Percentiles rank a stretch among this genome's conserved stretches.
phyloP scores from a whole-genome alignment of 2,329 filamentous ascomycete genomes.

The Nemania abortiva region DNA sequence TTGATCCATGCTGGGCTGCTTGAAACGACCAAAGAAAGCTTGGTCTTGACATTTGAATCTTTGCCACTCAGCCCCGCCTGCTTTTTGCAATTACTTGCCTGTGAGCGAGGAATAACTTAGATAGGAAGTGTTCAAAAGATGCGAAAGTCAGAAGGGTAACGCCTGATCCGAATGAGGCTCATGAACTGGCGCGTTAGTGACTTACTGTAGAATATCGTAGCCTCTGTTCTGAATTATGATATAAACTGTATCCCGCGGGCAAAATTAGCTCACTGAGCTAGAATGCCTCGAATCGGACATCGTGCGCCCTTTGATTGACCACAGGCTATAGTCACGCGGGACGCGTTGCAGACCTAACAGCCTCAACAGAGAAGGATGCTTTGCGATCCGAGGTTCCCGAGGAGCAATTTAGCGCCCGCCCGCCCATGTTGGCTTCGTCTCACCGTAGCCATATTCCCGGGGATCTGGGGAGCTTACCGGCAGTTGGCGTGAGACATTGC shows the following conservation, averaged over 20 bases:
- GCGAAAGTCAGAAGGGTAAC: background rate
- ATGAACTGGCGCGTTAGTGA: background rate
- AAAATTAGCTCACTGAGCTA: background rate
- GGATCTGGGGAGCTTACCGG: conserved; percentile 38
- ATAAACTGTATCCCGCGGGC: background rate
- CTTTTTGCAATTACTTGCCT: background rate
- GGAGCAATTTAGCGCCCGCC: conserved; percentile 23
- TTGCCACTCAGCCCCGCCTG: background rate
- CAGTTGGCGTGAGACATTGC: conserved; percentile 36
- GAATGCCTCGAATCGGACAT: background rate
- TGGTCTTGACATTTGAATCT: background rate
- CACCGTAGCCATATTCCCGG: conserved; percentile 32
- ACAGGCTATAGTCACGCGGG: conserved; percentile 3
- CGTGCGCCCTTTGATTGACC: background rate
- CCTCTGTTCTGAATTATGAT: background rate
- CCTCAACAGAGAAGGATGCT: background rate
- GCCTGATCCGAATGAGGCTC: background rate
- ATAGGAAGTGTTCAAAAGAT: background rate
- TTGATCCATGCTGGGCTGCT: background rate
- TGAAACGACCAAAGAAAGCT: background rate
- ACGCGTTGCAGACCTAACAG: background rate
- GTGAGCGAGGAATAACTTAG: background rate
- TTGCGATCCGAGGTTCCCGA: conserved; percentile 31
- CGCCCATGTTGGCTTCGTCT: conserved; percentile 21
- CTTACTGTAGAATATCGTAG: background rate